Evolutionary conservation across 345 rosid genomes (phyloP).

Genomic region (Euphorbia pulcherrima): DNA sequence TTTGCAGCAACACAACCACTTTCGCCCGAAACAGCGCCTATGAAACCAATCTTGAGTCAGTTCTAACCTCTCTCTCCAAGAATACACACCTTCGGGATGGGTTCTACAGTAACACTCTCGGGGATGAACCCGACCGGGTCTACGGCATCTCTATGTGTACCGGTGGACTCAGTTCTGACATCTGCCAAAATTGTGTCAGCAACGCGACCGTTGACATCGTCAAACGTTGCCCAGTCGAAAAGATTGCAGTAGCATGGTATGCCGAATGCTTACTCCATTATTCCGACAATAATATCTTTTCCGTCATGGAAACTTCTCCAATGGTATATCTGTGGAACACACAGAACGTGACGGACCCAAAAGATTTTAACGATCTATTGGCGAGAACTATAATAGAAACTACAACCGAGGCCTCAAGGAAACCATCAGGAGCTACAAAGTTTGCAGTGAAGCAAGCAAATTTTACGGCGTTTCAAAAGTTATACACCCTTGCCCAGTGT

Average conservation of each 20-base stretch:
- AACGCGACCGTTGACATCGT: neutral
- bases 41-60: neutral
- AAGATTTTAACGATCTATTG: neutral
- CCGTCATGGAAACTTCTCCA: neutral
- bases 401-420: conserved; percentile 8
- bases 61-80: conserved; percentile 15
- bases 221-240: conserved; percentile 22
- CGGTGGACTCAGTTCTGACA: neutral
- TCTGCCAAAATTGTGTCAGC: conserved; percentile 20
- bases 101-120: conserved; percentile 15
- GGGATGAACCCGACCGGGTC: conserved; percentile 8
- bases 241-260: conserved; percentile 33
- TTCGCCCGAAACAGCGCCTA: conserved; percentile 25
- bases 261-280: conserved; percentile 36
- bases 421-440: conserved; percentile 15
- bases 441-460: conserved; percentile 24
- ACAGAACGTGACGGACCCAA: neutral
- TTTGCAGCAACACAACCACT: conserved; percentile 7
- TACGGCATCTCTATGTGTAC: conserved; percentile 21
- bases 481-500: conserved; percentile 48
- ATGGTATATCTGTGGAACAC: neutral
- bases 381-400: conserved; percentile 6
- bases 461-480: conserved; percentile 9
- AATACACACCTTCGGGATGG: conserved; percentile 4
- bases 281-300: conserved; percentile 18